Evolutionary conservation across 805 yeast species (phyloP), one percentile per base, ranked within the genome.

Genomic region (Candida broadrunensis): DNA sequence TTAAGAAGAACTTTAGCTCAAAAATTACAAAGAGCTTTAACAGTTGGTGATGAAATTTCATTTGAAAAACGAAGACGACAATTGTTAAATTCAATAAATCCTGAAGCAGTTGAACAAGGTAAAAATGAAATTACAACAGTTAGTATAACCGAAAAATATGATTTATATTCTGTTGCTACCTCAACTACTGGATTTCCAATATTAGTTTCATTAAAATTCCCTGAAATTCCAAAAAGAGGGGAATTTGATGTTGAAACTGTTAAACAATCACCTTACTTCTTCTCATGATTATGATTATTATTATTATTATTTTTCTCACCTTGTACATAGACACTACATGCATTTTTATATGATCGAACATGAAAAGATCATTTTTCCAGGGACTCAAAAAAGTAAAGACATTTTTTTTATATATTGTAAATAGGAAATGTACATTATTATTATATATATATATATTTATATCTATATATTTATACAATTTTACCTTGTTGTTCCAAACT

Each of bases 401-500:
- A n/a, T n/a, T n/a, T n/a, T n/a, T n/a, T n/a, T n/a, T n/a, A n/a
- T n/a, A n/a, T 23, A 23, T 23, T 15, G 32, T 29, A 24, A 18
- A 18, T 33, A 12, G 36, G 25, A 33, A 11, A 33, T 21, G 36
- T 12, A 12, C 13, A 18, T 33, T 19, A 19, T 5, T 15, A 15
- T 32, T 17, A 16, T 32, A 12, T 7, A 9, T 21, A 21, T 21
- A 7, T 21, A 21, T 21, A 21, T 9, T 33, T 8, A 21, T 33
- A 7, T 6, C 20, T 19, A 26, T 31, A 23, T n/a, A n/a, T n/a
- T 16, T 64, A 74, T 37, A 71, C 63, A 40, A 90, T 85, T 59
- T 88, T 90, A 1, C 97, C 97, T 63, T 91, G 97, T 24, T 71
- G 70, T 63, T 88, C 96, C 45, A 93, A 73, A 52, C 75, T 80